These are phyloP conservation scores for Penicillium fimorum DNA, from an alignment of 495 filamentous ascomycete genomes.

Conservation along the genomic window DNA sequence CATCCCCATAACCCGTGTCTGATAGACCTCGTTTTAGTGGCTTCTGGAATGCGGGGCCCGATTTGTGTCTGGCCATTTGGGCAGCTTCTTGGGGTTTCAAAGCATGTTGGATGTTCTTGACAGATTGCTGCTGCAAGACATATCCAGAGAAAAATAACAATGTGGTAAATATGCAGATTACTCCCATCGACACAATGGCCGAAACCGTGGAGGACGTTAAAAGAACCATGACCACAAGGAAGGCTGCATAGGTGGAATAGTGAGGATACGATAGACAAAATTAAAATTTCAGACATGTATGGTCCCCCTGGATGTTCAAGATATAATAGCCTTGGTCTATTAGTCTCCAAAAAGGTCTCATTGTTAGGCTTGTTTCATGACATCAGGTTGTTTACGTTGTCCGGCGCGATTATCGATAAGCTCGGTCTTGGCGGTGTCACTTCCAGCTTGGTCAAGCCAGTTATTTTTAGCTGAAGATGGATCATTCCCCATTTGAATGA, in stretches of 20 bases:
- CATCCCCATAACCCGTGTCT: conserved; percentile 14
- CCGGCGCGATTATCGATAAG: conserved; percentile 49
- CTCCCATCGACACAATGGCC: conserved; percentile 42
- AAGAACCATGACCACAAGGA: conserved; percentile 41
- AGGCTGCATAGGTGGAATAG: conserved; percentile 16
- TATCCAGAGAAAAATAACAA: conserved; percentile 70
- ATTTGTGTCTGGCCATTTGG: conserved; percentile 16
- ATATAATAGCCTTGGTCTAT: not conserved
- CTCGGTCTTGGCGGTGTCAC: conserved; percentile 23
- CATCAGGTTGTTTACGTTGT: conserved; percentile 38
- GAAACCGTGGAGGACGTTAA: conserved; percentile 47
- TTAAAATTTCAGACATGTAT: conserved; percentile 23
- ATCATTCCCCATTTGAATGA: not conserved
- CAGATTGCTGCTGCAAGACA: conserved; percentile 67
- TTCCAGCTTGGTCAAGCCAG: not conserved
- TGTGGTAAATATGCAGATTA: conserved; percentile 59
- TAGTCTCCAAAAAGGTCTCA: conserved; percentile 10
- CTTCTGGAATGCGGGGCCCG: conserved; percentile 28
- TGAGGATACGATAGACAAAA: conserved; percentile 12
- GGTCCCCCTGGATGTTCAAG: not conserved
- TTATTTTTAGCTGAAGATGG: not conserved
- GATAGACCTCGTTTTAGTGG: conserved; percentile 23
- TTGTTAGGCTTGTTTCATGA: conserved; percentile 26
- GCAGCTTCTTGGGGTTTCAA: conserved; percentile 44
- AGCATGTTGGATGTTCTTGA: conserved; percentile 59